Base-by-base conservation (phyloP, 805 yeast species). In the Saccharomyces mikatae region DNA sequence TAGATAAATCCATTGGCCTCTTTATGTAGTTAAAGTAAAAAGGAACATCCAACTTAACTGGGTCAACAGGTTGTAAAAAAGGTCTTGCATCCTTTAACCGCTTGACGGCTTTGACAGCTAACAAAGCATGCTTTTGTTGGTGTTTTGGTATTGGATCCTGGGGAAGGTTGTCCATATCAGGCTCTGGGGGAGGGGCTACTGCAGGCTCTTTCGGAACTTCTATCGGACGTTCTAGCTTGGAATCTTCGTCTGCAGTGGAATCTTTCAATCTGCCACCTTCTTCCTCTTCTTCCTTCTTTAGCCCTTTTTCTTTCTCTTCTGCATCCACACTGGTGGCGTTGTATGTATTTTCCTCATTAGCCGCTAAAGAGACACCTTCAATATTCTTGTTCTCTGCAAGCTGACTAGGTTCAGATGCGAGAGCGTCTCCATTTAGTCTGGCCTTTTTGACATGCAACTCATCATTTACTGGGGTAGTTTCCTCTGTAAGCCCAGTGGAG, bases 81-180 rank as follows among this genome's bases (percentile, higher is more conserved):
- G 98, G 98, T 14, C 77, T 82, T 1, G 98, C 96, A 72, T 94
- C 99, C 70, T 90, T 89, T 64, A 92, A 78, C 58, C 98, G 76
- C 69, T 87, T 89, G 58, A 94, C 85, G 11, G 96, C 91, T 63
- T 91, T 88, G 51, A 94, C 77, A 1, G 91, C 81, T 58, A 88
- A 86, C 21, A 81, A 61, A 1, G 92, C 89, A 65, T 85, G 91
- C 65, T 86, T 86, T 62, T 80, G 79, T 71, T 94, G 98, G 71
- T 94, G 97, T 51, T 79, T 76, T 27, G 94, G 92, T 61, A 87
- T 73, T 17, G 96, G 92, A 58, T 76, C 65, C 11, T 62, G 74
- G 1, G 92, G 88, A 26, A 86, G 74, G 60, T 84, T 83, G 62
- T 80, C 64, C 84, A 84, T 79, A 62, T 85, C 90, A 0, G 91